Conservation (phyloP, 441 rosid genomes). For the Kokia cookei region DNA sequence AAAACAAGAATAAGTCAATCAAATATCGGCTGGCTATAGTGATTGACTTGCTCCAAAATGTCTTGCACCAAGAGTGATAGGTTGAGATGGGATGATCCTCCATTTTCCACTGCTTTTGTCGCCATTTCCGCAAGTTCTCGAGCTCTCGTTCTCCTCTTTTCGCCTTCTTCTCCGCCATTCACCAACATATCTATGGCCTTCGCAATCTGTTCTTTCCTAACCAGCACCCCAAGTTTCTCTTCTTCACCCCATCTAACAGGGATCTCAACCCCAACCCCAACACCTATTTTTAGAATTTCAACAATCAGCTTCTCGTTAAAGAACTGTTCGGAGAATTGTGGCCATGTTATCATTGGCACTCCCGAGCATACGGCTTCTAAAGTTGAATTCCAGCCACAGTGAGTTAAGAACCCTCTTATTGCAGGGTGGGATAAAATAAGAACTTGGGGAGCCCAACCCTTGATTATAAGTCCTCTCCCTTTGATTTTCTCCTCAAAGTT, state of each 20-base stretch:
- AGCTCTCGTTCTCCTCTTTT: slow-evolving; percentile 27
- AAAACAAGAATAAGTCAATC: background rate
- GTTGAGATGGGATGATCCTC: slow-evolving; percentile 45
- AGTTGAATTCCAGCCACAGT: slow-evolving; percentile 84
- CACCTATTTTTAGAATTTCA: slow-evolving; percentile 49
- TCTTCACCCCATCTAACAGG: slow-evolving; percentile 81
- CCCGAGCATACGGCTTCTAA: slow-evolving; percentile 53
- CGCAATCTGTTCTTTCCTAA: slow-evolving; percentile 38
- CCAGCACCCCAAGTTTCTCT: slow-evolving; percentile 50
- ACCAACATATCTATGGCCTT: slow-evolving; percentile 39
- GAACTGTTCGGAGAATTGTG: slow-evolving; percentile 68
- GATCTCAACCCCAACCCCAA: slow-evolving; percentile 54
- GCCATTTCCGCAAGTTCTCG: slow-evolving; percentile 37
- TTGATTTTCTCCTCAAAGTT: slow-evolving; percentile 45
- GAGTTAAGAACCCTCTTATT: slow-evolving; percentile 64
- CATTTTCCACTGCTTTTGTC: slow-evolving; percentile 28
- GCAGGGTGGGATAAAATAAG: slow-evolving; percentile 59
- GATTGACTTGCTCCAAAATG: slow-evolving; percentile 13
- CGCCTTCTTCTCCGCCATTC: slow-evolving; percentile 41
- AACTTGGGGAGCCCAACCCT: slow-evolving; percentile 82
- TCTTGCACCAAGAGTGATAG: slow-evolving; percentile 36
- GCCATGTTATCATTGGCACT: slow-evolving; percentile 82
- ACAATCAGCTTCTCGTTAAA: slow-evolving; percentile 60
- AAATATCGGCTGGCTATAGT: background rate
- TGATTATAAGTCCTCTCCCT: slow-evolving; percentile 55